Evolutionary conservation across 768 basidiomycete genomes (phyloP).

Genomic region (Auriculariales sp.): DNA sequence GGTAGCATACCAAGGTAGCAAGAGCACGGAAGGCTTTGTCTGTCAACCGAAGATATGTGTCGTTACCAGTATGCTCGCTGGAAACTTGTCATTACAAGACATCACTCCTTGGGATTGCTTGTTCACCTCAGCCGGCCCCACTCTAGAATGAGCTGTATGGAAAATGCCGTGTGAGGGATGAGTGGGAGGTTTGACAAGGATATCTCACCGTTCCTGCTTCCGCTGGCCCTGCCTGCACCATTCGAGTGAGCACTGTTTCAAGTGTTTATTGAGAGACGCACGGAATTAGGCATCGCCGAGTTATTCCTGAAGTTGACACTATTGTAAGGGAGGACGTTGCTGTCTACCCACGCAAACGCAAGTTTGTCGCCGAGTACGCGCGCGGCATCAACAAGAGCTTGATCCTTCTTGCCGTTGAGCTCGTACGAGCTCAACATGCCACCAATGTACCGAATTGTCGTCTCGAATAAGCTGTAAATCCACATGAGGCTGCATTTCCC

Average conservation of each 20-base stretch:
- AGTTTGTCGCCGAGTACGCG: constrained; percentile 49
- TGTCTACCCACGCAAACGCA: constrained; percentile 44
- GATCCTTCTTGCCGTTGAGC: constrained; percentile 38
- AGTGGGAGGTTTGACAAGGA: too few species aligned
- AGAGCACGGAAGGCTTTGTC: constrained; percentile 38
- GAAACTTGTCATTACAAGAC: too few species aligned
- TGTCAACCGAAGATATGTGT: constrained; percentile 40
- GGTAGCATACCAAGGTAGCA: constrained; percentile 20
- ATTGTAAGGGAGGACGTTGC: constrained; percentile 22
- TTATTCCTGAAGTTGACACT: constrained; percentile 24
- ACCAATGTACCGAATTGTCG: constrained; percentile 59
- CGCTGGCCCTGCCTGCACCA: constrained; percentile 10
- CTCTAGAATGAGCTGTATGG: neutral
- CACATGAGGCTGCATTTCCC: neutral
- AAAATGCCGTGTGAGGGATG: too few species aligned
- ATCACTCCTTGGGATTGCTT: too few species aligned
- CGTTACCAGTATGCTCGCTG: constrained; percentile 43
- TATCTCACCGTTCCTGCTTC: constrained; percentile 27
- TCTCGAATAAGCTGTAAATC: constrained; percentile 33
- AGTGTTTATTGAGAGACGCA: constrained; percentile 11
- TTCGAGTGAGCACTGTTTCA: neutral
- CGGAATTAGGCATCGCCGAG: constrained; percentile 15
- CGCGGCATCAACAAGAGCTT: constrained; percentile 43
- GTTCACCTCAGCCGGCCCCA: neutral
- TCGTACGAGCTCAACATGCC: constrained; percentile 58